Percentiles rank a stretch among this genome's conserved stretches.
phyloP scores from a whole-genome alignment of 108 stramenopile species.

The Discostella stelligeroides region DNA sequence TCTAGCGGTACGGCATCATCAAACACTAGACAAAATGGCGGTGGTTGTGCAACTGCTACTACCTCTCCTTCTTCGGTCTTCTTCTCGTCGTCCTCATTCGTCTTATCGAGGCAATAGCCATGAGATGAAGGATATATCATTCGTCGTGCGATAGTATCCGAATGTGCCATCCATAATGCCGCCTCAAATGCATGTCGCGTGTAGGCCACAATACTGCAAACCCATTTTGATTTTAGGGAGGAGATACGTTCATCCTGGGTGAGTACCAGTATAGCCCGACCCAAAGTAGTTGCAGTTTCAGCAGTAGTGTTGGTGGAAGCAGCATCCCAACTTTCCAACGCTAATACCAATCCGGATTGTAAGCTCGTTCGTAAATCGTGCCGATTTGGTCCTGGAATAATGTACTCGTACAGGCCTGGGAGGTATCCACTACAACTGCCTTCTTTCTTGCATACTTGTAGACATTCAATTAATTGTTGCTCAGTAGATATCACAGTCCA shows the following conservation, averaged over 20 bases:
- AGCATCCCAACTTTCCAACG: slow-evolving; percentile 5
- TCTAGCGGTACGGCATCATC: slow-evolving; percentile 47
- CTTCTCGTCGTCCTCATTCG: neutral
- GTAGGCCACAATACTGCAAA: slow-evolving; percentile 47
- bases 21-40: slow-evolving; percentile 52
- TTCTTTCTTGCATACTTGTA: slow-evolving; percentile 12
- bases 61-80: neutral
- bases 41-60: neutral
- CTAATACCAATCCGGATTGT: slow-evolving; percentile 41
- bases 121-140: slow-evolving; percentile 14
- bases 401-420: slow-evolving; percentile 48
- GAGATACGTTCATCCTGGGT: slow-evolving; percentile 43
- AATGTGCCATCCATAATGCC: slow-evolving; percentile 42
- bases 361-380: slow-evolving; percentile 36
- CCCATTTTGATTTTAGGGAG: slow-evolving; percentile 45
- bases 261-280: slow-evolving; percentile 38
- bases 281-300: neutral
- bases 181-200: slow-evolving; percentile 43
- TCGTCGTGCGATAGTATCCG: slow-evolving; percentile 21
- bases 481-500: slow-evolving; percentile 34
- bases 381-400: slow-evolving; percentile 39
- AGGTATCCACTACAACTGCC: slow-evolving; percentile 38
- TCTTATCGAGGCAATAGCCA: neutral
- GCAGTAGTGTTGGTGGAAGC: slow-evolving; percentile 6
- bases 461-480: slow-evolving; percentile 17